phyloP scores from a whole-genome alignment of 176 grass and related monocot genomes.

The Pontederia paniculata region DNA sequence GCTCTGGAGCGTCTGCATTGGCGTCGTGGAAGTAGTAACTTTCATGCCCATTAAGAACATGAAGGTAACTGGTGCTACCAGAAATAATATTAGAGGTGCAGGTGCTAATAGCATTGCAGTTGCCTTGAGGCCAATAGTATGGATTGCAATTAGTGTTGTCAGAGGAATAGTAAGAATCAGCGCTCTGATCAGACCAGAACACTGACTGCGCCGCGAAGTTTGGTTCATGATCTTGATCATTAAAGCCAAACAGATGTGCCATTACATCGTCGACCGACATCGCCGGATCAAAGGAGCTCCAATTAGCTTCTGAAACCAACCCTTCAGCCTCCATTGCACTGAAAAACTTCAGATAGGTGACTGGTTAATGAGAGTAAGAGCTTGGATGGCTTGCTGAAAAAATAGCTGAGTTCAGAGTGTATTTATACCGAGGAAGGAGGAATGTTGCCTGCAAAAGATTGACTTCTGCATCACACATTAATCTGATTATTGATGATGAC shows the following conservation, averaged over 20 bases:
- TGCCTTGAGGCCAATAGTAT: neutral
- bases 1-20: too few species aligned
- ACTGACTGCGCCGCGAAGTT: neutral
- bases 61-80: neutral
- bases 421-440: too few species aligned
- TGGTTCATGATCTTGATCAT: slow-evolving; percentile 25
- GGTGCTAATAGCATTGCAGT: neutral
- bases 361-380: too few species aligned
- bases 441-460: too few species aligned
- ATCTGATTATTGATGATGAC: too few species aligned
- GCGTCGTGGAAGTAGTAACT: too few species aligned
- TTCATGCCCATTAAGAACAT: too few species aligned
- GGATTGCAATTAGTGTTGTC: slow-evolving; percentile 21
- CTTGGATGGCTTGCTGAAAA: too few species aligned
- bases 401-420: too few species aligned
- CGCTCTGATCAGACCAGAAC: slow-evolving; percentile 32
- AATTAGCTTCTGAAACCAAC: slow-evolving; percentile 28
- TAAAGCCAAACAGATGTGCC: slow-evolving; percentile 33
- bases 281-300: slow-evolving; percentile 27
- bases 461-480: too few species aligned
- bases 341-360: neutral
- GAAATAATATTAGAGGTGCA: neutral
- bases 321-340: slow-evolving; percentile 48
- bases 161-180: slow-evolving; percentile 22
- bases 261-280: slow-evolving; percentile 37